These are phyloP conservation scores for Pisolithus microcarpus DNA, from an alignment of 768 basidiomycete species.

Conservation along the genomic window DNA sequence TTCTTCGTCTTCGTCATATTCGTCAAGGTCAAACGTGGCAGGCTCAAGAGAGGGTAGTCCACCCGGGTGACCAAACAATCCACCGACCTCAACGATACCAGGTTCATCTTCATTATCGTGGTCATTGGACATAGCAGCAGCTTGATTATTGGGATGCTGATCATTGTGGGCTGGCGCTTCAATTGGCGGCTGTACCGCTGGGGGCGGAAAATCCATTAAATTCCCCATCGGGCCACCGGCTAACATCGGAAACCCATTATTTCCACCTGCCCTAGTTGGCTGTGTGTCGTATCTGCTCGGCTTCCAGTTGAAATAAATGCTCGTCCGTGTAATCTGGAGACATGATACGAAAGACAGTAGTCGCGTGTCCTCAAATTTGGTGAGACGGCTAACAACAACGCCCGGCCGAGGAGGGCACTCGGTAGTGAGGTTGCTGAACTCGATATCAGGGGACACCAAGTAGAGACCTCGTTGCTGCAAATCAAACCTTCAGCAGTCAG, in stretches of 20 bases:
- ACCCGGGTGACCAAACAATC: background rate
- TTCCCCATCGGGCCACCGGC: background rate
- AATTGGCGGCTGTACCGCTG: background rate
- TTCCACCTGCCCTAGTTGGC: background rate
- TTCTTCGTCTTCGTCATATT: background rate
- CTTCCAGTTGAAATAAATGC: slow-evolving; percentile 45
- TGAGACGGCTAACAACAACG: slow-evolving; percentile 18
- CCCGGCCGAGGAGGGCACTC: slow-evolving; percentile 27
- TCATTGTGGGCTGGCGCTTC: background rate
- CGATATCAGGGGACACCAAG: slow-evolving; percentile 18
- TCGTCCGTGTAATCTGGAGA: slow-evolving; percentile 49
- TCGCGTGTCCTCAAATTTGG: slow-evolving; percentile 10
- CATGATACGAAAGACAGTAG: slow-evolving; percentile 34
- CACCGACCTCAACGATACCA: background rate
- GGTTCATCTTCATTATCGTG: background rate
- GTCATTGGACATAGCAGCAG: background rate
- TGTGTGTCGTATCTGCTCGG: background rate
- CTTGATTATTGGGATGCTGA: background rate
- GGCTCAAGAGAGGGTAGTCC: slow-evolving; percentile 1
- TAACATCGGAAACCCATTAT: background rate
- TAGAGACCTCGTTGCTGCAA: slow-evolving; percentile 16
- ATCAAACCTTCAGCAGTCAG: background rate
- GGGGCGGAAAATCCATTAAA: background rate
- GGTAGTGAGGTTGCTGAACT: slow-evolving; percentile 16
- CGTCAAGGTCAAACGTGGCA: background rate